Conservation (phyloP, 1,284 basidiomycete genomes). For the Schizophyllum commune region DNA sequence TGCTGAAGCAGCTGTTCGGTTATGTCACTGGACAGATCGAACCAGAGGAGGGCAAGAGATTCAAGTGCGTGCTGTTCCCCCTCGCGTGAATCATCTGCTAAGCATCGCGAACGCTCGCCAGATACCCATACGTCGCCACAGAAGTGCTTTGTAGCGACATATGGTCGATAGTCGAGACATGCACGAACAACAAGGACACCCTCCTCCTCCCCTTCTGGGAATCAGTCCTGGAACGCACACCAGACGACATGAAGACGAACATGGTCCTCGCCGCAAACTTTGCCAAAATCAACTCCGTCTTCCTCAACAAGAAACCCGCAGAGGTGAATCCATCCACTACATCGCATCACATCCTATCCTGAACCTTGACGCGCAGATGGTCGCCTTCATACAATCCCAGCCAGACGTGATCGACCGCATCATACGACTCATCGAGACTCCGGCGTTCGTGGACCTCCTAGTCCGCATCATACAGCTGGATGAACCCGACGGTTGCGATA, state of each 20-base stretch:
- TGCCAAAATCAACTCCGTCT: constrained; percentile 83
- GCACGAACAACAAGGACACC: constrained; percentile 65
- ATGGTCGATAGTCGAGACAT: constrained; percentile 90
- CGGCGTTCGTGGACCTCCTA: constrained; percentile 89
- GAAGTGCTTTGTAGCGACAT: constrained; percentile 96
- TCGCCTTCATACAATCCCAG: constrained; percentile 83
- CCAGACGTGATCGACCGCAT: constrained; percentile 81
- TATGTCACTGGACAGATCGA: constrained; percentile 85
- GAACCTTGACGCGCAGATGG: constrained; percentile 58
- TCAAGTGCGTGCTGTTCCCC: constrained; percentile 52
- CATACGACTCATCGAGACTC: constrained; percentile 81
- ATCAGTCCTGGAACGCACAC: constrained; percentile 70
- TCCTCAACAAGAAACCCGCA: constrained; percentile 81
- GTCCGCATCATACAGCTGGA: constrained; percentile 91
- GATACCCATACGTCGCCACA: constrained; percentile 91
- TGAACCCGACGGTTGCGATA: constrained; percentile 74
- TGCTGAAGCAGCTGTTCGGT: constrained; percentile 71
- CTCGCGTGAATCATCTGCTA: constrained; percentile 1
- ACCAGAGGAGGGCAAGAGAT: constrained; percentile 63
- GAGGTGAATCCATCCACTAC: constrained; percentile 54
- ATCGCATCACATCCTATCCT: constrained; percentile 16
- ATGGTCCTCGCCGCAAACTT: constrained; percentile 77
- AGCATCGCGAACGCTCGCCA: constrained; percentile 22
- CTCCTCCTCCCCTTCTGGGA: constrained; percentile 91
- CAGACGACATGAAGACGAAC: constrained; percentile 73